Evolutionary conservation across 2,329 filamentous ascomycete species (phyloP).

Genomic region (Talaromyces amestolkiae): DNA sequence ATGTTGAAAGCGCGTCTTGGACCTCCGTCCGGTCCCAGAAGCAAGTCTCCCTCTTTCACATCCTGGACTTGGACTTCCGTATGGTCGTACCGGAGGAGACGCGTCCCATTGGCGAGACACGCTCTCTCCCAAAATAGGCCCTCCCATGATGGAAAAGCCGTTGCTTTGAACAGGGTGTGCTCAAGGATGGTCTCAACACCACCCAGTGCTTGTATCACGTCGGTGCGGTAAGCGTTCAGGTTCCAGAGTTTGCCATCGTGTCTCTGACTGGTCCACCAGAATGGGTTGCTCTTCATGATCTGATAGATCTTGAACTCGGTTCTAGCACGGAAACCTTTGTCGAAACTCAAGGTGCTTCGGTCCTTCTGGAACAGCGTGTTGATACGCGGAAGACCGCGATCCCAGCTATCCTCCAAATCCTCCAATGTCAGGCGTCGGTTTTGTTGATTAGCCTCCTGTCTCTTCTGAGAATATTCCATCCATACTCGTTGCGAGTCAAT

Average conservation of each 20-base stretch:
- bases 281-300: constrained; percentile 98
- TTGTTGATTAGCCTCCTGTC: constrained; percentile 93
- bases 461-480: constrained; percentile 99
- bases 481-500: constrained; percentile 98
- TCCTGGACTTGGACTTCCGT: too few species aligned
- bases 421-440: constrained; percentile 92
- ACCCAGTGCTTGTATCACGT: constrained; percentile 92
- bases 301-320: constrained; percentile 99
- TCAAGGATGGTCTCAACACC: constrained; percentile 98
- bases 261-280: constrained; percentile 98
- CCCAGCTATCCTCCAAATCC: constrained; percentile 97
- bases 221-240: constrained; percentile 88
- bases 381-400: constrained; percentile 93
- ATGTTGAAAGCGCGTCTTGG: too few species aligned
- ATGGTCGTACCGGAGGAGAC: too few species aligned
- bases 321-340: constrained; percentile 94
- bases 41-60: too few species aligned
- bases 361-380: constrained; percentile 99
- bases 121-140: constrained; percentile 86
- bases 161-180: constrained; percentile 94
- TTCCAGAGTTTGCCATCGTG: constrained; percentile 99
- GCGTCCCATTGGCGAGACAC: too few species aligned
- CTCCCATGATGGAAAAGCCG: constrained; percentile 91
- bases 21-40: too few species aligned
- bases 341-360: constrained; percentile 91